phyloP scores from a whole-genome alignment of 345 rosid species.

The Camelina laxa region DNA sequence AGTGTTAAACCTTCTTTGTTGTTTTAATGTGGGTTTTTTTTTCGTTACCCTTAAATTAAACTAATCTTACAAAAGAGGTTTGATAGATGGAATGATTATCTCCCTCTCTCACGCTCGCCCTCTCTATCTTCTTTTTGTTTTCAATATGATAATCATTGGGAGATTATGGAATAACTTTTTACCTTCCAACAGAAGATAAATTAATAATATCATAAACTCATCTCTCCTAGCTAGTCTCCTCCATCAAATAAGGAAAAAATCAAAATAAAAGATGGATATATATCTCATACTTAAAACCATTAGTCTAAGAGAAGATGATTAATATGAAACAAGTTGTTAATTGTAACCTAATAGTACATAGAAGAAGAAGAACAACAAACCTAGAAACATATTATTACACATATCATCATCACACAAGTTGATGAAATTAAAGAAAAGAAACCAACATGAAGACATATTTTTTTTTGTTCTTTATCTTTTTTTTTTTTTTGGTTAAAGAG shows the following conservation, averaged over 20 bases:
- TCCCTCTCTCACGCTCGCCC: too few species aligned
- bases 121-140: background rate
- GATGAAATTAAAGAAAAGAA: background rate
- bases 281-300: too few species aligned
- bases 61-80: background rate
- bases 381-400: background rate
- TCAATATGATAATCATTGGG: constrained; percentile 25
- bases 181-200: background rate
- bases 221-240: too few species aligned
- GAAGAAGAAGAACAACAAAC: background rate
- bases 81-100: background rate
- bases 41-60: background rate
- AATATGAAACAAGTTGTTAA: constrained; percentile 7
- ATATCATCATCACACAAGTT: constrained; percentile 1
- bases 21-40: too few species aligned
- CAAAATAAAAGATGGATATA: too few species aligned
- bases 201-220: background rate
- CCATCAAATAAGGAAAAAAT: background rate
- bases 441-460: constrained; percentile 31
- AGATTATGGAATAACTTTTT: constrained; percentile 26
- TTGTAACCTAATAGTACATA: constrained; percentile 1
- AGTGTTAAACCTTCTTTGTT: too few species aligned
- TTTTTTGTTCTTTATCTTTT: background rate
- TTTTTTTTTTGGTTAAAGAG: constrained; percentile 36
- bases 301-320: background rate